These are phyloP conservation scores for Samsoniella hepiali DNA, from an alignment of 2,329 filamentous ascomycete genomes.

Conservation along the genomic window DNA sequence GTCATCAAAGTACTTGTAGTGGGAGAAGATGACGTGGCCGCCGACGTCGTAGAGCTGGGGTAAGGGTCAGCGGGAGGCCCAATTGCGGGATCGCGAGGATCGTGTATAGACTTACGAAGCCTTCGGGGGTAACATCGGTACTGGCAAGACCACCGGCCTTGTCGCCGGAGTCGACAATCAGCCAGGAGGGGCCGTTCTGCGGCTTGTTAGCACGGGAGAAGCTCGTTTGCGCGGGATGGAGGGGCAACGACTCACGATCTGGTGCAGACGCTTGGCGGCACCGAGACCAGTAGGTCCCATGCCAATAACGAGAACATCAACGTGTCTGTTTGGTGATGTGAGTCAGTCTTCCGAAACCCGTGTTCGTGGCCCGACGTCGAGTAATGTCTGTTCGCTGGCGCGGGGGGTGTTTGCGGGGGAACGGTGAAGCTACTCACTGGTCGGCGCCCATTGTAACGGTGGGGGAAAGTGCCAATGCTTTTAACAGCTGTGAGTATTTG, in stretches of 20 bases:
- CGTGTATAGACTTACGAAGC: slow-evolving; percentile 71
- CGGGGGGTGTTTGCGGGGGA: slow-evolving; percentile 9
- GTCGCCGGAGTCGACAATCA: slow-evolving; percentile 90
- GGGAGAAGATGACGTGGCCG: slow-evolving; percentile 97
- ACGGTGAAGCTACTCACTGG: slow-evolving; percentile 32
- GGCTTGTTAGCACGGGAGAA: slow-evolving; percentile 26
- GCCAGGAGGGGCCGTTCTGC: slow-evolving; percentile 87
- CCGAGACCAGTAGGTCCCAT: slow-evolving; percentile 89
- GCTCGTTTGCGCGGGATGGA: slow-evolving; percentile 21
- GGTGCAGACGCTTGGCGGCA: slow-evolving; percentile 94
- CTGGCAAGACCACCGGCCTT: slow-evolving; percentile 93
- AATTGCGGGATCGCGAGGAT: slow-evolving; percentile 9
- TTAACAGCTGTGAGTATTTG: background rate
- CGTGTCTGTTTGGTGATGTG: slow-evolving; percentile 55
- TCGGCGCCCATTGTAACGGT: slow-evolving; percentile 38
- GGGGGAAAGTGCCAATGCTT: slow-evolving; percentile 6
- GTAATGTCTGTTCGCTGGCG: background rate
- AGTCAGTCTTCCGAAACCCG: background rate
- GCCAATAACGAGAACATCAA: slow-evolving; percentile 91
- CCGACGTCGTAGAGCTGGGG: slow-evolving; percentile 93
- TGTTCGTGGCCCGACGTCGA: background rate
- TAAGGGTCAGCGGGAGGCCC: slow-evolving; percentile 20
- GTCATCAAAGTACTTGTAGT: slow-evolving; percentile 99
- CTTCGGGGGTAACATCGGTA: slow-evolving; percentile 91
- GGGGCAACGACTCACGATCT: slow-evolving; percentile 67